Percentiles rank a stretch among this genome's conserved stretches.
phyloP scores from a whole-genome alignment of 2,329 filamentous ascomycete genomes.

The Colletotrichum lentis region DNA sequence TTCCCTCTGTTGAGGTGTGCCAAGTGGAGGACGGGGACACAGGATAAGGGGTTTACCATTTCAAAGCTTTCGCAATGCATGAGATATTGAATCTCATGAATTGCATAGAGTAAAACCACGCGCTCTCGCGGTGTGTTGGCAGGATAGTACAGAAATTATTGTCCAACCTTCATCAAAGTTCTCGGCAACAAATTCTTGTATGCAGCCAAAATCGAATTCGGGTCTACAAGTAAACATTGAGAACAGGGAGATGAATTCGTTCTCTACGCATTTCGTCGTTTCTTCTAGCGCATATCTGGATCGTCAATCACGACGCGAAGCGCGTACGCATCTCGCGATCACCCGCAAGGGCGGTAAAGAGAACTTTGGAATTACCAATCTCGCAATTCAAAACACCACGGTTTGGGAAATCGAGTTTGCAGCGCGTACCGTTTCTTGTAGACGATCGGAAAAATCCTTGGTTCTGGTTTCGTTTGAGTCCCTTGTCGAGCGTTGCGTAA shows the following conservation, averaged over 20 bases:
- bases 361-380: not conserved
- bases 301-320: not conserved
- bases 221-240: not conserved
- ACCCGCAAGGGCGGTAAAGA: not conserved
- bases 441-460: conserved; percentile 11
- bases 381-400: not conserved
- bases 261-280: not conserved
- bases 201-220: not conserved
- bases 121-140: too few species aligned
- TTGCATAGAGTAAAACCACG: too few species aligned
- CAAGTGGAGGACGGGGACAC: not conserved
- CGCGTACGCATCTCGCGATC: not conserved
- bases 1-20: not conserved
- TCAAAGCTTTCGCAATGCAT: not conserved
- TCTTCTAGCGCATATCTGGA: not conserved
- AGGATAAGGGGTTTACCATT: not conserved
- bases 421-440: conserved; percentile 12
- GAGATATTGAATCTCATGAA: too few species aligned
- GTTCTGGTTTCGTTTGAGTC: conserved; percentile 20
- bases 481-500: conserved; percentile 11
- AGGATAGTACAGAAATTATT: not conserved
- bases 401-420: not conserved
- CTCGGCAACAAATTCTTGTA: not conserved
- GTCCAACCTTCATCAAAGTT: not conserved
- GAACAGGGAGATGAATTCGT: not conserved